Conservation (phyloP, 2,329 filamentous ascomycete species). For the Sporothrix schenckii region DNA sequence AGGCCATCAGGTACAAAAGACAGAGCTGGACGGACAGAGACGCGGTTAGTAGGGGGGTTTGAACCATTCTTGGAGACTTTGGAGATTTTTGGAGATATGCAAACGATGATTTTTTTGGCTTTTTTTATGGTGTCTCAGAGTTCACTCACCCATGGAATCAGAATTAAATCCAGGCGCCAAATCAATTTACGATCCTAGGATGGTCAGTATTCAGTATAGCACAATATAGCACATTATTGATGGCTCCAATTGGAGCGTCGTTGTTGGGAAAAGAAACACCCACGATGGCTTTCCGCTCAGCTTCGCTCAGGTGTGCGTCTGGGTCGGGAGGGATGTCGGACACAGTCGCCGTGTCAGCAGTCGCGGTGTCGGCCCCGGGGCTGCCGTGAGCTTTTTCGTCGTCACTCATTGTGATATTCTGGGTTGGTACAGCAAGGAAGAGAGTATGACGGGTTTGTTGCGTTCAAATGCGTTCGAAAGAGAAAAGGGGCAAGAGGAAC, state of each 20-base stretch:
- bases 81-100: not conserved
- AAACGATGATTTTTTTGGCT: not conserved
- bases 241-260: not conserved
- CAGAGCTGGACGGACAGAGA: conserved; percentile 53
- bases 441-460: not conserved
- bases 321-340: conserved; percentile 41
- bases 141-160: conserved; percentile 45
- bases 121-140: not conserved
- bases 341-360: not conserved
- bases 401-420: conserved; percentile 32
- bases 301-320: conserved; percentile 41
- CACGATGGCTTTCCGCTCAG: conserved; percentile 41
- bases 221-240: too few relatives aligned
- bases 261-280: conserved; percentile 26
- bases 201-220: not conserved
- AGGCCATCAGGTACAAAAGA: conserved; percentile 73
- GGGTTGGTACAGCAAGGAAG: not conserved
- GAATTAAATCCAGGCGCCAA: conserved; percentile 42
- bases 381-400: conserved; percentile 35
- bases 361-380: not conserved
- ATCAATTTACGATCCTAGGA: conserved; percentile 44
- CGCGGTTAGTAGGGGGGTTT: not conserved
- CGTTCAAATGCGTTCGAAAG: too few relatives aligned
- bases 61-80: not conserved
- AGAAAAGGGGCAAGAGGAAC: too few relatives aligned